These are phyloP conservation scores for Candida endomychidarum DNA, from an alignment of 805 yeast species.

Conservation along the genomic window DNA sequence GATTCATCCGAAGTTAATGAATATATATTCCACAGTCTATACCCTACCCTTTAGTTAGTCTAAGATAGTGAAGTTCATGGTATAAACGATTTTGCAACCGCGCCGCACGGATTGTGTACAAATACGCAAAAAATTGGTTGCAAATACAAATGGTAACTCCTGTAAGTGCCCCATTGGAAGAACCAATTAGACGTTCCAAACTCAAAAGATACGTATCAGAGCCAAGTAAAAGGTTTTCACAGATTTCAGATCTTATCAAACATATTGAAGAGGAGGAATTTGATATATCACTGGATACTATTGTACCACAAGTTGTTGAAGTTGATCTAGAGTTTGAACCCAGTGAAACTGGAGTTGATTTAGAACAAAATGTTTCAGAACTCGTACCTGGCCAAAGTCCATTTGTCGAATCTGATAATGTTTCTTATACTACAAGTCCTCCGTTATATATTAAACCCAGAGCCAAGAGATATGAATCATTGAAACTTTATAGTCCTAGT, in stretches of 20 bases:
- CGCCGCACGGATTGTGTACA: conserved; percentile 6
- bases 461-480: conserved; percentile 2
- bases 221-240: conserved; percentile 5
- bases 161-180: conserved; percentile 1
- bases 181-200: too few species aligned
- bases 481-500: neutral
- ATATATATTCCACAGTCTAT: too few species aligned
- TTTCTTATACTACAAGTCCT: conserved; percentile 11
- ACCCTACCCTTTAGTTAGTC: too few species aligned
- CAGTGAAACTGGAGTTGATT: too few species aligned
- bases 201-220: conserved; percentile 2
- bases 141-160: conserved; percentile 4
- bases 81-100: too few species aligned
- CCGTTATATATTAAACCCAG: conserved; percentile 7
- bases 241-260: neutral
- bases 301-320: neutral
- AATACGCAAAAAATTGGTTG: conserved; percentile 5
- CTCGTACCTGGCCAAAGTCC: neutral
- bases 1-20: too few species aligned
- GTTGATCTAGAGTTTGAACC: too few species aligned
- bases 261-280: neutral
- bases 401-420: neutral
- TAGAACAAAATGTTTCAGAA: too few species aligned
- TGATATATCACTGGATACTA: neutral
- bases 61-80: too few species aligned